These are phyloP conservation scores for Saccharomycopsis amapae DNA, from an alignment of 805 yeast genomes.

Conservation along the genomic window DNA sequence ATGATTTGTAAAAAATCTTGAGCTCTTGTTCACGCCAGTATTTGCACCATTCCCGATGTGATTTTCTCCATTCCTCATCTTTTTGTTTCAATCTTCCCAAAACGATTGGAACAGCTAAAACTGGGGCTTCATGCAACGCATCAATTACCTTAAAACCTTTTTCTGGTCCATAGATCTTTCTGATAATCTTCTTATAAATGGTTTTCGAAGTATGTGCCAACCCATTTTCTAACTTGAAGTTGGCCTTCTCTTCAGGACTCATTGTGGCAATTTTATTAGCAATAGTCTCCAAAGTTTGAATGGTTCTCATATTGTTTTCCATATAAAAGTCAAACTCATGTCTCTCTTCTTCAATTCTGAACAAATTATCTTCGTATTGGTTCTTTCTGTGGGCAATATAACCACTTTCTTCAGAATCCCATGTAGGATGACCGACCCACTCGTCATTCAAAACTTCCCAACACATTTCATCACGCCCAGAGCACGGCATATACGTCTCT, in stretches of 20 bases:
- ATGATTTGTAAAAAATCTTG: slow-evolving; percentile 84
- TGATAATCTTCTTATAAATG: slow-evolving; percentile 86
- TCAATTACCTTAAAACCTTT: slow-evolving; percentile 95
- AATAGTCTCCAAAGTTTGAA: slow-evolving; percentile 90
- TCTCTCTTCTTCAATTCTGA: slow-evolving; percentile 94
- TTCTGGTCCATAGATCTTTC: slow-evolving; percentile 89
- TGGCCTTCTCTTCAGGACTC: slow-evolving; percentile 83
- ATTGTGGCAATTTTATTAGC: slow-evolving; percentile 90
- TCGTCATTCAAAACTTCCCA: slow-evolving; percentile 89
- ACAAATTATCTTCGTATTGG: slow-evolving; percentile 93
- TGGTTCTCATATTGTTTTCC: slow-evolving; percentile 91
- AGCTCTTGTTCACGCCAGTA: slow-evolving; percentile 99
- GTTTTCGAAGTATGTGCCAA: slow-evolving; percentile 87
- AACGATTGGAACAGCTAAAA: slow-evolving; percentile 90
- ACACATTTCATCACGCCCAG: slow-evolving; percentile 84
- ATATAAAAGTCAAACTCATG: slow-evolving; percentile 94
- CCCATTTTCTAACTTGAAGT: slow-evolving; percentile 85
- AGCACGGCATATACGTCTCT: slow-evolving; percentile 77
- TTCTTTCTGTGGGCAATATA: slow-evolving; percentile 98
- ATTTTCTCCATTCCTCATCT: slow-evolving; percentile 98
- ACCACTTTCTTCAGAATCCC: slow-evolving; percentile 99
- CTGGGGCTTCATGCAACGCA: slow-evolving; percentile 92
- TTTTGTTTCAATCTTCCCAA: slow-evolving; percentile 90
- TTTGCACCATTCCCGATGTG: slow-evolving; percentile 97
- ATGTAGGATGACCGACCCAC: slow-evolving; percentile 99